A percentile compares a stretch with the other conserved stretches of the same genome.
Evolutionary conservation across 208 protist genomes (phyloP).

Genomic region (Trypanosomatidae sp.): DNA sequence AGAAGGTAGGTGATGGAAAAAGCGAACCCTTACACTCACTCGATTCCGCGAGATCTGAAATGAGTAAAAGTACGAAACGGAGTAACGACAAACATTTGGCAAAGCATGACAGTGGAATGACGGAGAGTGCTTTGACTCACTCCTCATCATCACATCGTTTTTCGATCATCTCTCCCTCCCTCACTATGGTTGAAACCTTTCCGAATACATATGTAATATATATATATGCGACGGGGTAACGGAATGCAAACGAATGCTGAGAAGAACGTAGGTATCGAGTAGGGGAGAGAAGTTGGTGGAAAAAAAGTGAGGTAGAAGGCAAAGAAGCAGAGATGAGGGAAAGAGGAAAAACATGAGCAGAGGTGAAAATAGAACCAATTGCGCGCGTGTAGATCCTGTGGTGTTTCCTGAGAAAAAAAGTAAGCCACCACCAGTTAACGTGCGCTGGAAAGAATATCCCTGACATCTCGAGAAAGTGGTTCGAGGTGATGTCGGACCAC

Average conservation of each 20-base stretch:
- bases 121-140: not conserved
- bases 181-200: not conserved
- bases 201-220: no score
- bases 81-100: not conserved
- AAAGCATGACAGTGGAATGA: not conserved
- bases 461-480: not conserved
- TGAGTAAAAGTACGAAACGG: not conserved
- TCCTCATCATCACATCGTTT: not conserved
- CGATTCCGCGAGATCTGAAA: slow-evolving; percentile 1
- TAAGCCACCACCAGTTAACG: not conserved
- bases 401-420: not conserved
- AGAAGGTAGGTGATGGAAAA: not conserved
- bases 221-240: not conserved
- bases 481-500: not conserved
- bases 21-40: not conserved
- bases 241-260: not conserved
- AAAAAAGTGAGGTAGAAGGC: not conserved
- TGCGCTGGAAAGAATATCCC: not conserved
- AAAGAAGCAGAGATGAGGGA: not conserved
- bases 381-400: not conserved
- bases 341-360: not conserved
- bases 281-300: not conserved
- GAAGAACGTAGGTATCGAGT: not conserved
- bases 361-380: not conserved
- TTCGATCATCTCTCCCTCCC: not conserved